These are phyloP conservation scores for Blastomyces percursus DNA, from an alignment of 2,329 filamentous ascomycete species.

Conservation along the genomic window DNA sequence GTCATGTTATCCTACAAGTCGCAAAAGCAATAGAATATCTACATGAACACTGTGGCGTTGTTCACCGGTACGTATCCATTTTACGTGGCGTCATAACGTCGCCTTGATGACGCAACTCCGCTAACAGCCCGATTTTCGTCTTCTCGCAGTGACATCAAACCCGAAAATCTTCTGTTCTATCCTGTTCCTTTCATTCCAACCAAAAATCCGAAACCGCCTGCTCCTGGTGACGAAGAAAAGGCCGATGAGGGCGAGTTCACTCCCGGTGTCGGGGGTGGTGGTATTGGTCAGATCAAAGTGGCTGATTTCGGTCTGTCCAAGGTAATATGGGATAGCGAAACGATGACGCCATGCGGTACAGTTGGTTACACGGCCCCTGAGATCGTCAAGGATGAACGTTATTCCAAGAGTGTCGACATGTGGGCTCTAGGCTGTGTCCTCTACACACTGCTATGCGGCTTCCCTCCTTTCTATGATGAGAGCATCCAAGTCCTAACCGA, in stretches of 20 bases:
- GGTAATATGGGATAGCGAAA: constrained; percentile 95
- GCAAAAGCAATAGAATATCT: constrained; percentile 89
- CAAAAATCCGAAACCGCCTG: constrained; percentile 66
- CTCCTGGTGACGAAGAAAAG: constrained; percentile 91
- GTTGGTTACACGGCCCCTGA: constrained; percentile 97
- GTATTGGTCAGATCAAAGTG: constrained; percentile 92
- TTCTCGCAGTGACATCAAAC: constrained; percentile 76
- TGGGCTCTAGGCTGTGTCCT: constrained; percentile 96
- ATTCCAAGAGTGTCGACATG: constrained; percentile 99
- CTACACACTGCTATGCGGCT: constrained; percentile 92
- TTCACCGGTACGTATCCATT: constrained; percentile 66
- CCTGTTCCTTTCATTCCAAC: constrained; percentile 72
- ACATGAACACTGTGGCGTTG: constrained; percentile 88
- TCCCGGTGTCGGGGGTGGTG: constrained; percentile 67
- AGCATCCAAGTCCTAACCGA: constrained; percentile 94
- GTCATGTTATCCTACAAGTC: constrained; percentile 90
- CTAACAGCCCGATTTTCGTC: constrained; percentile 27
- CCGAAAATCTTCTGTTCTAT: constrained; percentile 90
- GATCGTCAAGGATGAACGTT: constrained; percentile 97
- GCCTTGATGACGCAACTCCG: neutral
- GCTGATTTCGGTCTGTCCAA: constrained; percentile 97
- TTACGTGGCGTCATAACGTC: constrained; percentile 6
- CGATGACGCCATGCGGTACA: constrained; percentile 98
- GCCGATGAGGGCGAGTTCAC: constrained; percentile 92
- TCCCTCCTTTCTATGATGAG: constrained; percentile 97